Conservation (phyloP, 2,329 filamentous ascomycete species). For the Leptographium galeiforme region DNA sequence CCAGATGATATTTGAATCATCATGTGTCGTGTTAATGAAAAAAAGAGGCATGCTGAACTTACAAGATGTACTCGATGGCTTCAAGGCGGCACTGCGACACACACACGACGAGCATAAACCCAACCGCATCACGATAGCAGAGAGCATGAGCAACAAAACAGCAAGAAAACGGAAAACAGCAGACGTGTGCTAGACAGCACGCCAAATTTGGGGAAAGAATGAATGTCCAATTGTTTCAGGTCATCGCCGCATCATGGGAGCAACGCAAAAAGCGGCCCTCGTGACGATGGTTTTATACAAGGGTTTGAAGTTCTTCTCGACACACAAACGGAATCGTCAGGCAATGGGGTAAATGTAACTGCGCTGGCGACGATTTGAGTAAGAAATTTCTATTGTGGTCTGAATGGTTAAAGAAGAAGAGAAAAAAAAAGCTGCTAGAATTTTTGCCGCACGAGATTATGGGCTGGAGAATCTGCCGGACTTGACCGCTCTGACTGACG, state of each 20-base stretch:
- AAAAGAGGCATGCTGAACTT: not conserved
- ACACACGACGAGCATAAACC: not conserved
- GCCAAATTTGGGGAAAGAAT: not conserved
- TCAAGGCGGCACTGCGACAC: too few relatives aligned
- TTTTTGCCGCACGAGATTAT: not conserved
- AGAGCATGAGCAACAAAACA: not conserved
- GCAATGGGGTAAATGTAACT: constrained; percentile 19
- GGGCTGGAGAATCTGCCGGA: not conserved
- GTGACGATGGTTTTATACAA: constrained; percentile 58
- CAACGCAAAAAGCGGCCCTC: constrained; percentile 45
- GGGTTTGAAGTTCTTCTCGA: constrained; percentile 40
- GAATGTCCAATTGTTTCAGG: constrained; percentile 49
- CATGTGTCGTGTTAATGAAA: not conserved
- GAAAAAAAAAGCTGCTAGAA: constrained; percentile 7
- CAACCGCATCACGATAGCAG: constrained; percentile 1
- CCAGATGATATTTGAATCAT: constrained; percentile 10
- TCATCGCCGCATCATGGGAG: constrained; percentile 56
- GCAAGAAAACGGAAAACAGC: not conserved
- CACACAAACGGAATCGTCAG: constrained; percentile 41
- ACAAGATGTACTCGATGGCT: not conserved
- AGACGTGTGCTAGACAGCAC: not conserved
- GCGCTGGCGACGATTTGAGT: constrained; percentile 24
- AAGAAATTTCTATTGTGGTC: constrained; percentile 17
- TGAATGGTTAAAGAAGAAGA: constrained; percentile 13
- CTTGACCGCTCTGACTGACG: not conserved